Conservation (phyloP, 371 early-diverging fungal genomes). For the Actinomucor elegans region DNA sequence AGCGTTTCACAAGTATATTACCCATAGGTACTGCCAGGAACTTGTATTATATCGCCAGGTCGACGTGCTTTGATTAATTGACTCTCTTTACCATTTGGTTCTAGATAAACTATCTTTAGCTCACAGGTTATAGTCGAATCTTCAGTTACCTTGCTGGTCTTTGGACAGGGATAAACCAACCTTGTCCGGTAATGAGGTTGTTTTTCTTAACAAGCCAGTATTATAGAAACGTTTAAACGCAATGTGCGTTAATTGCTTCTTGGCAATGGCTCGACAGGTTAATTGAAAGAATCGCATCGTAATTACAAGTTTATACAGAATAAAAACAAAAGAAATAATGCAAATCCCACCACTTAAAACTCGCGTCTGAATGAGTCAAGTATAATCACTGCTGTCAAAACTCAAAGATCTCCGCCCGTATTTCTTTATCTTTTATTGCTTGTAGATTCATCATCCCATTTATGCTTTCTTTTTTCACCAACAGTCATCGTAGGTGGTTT, state of each 20-base stretch:
- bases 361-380: slow-evolving; percentile 1
- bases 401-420: neutral
- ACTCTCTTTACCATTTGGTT: slow-evolving; percentile 12
- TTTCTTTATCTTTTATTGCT: slow-evolving; percentile 7
- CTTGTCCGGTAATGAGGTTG: slow-evolving; percentile 13
- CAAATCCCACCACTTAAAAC: neutral
- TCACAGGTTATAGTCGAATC: neutral
- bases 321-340: neutral
- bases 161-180: slow-evolving; percentile 16
- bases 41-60: slow-evolving; percentile 50
- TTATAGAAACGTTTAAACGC: slow-evolving; percentile 6
- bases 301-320: neutral
- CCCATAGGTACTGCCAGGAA: slow-evolving; percentile 65
- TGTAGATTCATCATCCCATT: slow-evolving; percentile 15
- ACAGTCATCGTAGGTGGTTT: slow-evolving; percentile 14
- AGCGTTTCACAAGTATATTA: slow-evolving; percentile 17
- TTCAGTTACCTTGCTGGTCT: slow-evolving; percentile 2
- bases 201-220: slow-evolving; percentile 11
- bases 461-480: slow-evolving; percentile 11
- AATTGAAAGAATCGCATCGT: neutral
- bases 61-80: slow-evolving; percentile 21
- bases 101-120: neutral
- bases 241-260: too few relatives aligned
- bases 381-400: neutral
- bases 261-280: too few relatives aligned